Base-by-base conservation (phyloP, 495 filamentous ascomycete species). In the Acidomyces sp. region DNA sequence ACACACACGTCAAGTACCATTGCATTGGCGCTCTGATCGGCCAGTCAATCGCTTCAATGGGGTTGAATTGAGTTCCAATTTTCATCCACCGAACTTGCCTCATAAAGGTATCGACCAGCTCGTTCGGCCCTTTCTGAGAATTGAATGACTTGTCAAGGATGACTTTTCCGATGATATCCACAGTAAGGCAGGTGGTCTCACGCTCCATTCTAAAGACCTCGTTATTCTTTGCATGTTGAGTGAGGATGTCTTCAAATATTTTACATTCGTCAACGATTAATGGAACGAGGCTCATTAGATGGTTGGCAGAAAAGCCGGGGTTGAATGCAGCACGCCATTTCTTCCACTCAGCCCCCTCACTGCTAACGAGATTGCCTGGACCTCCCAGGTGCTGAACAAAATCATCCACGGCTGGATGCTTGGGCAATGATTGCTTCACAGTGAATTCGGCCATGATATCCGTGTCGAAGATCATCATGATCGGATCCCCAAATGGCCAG, bases 151-250 rank as follows among this genome's bases (percentile, higher is more conserved):
- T 51, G 50, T 58, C 64, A 54, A 69, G 41, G 6, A 59, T 53
- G 20, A 61, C 54, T 28, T 54, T 60, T 0, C 62, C 63, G 36
- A 69, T 65, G 22, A 68, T 52, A 41, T 70, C 68, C 18, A 69
- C 48, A 2, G 63, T 64, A 29, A 66, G 37, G 10, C 55, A 46
- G 6, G 48, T 53, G 2, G 59, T 56, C 18, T 49, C 40, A 1
- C 55, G 34, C 38, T 66, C 56, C 35, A 69, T 31, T 1, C 38
- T 38, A 38, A 68, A 52, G 4, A 63, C 42, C 28, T 64, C 49
- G 1, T 55, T 54, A 10, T 46, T 49, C 20, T 36, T 19, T 2
- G 58, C 62, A 18, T 50, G 46, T 30, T 52, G 39, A 33, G 41
- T 27, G 9, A 70, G 51, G 11, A 45, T 48, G 1, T 62, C 48